These are phyloP conservation scores for Epichloe brachyelytri DNA, from an alignment of 2,329 filamentous ascomycete species.

Conservation along the genomic window DNA sequence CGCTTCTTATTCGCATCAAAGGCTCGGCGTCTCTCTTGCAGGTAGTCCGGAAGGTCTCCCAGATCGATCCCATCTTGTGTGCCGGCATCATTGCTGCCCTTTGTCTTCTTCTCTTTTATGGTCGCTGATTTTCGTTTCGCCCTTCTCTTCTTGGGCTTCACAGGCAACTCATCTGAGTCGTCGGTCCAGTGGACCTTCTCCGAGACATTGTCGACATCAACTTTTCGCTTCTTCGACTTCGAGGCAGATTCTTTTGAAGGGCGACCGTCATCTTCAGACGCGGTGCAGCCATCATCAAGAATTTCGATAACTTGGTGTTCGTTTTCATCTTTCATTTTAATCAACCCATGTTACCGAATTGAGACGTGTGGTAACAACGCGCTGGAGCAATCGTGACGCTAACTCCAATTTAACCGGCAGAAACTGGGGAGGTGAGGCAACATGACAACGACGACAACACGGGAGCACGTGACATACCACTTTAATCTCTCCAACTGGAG, in stretches of 20 bases:
- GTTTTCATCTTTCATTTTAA: constrained; percentile 4
- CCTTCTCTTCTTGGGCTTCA: constrained; percentile 31
- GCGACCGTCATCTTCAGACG: constrained; percentile 11
- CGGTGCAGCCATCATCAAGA: constrained; percentile 12
- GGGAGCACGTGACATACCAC: neutral
- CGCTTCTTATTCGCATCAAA: constrained; percentile 52
- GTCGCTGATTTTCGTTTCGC: constrained; percentile 17
- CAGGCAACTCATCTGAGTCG: constrained; percentile 48
- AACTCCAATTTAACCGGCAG: too few relatives aligned
- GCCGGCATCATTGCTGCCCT: constrained; percentile 18
- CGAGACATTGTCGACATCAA: constrained; percentile 18
- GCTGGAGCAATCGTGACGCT: neutral
- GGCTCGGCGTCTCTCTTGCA: constrained; percentile 51
- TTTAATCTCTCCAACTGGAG: neutral
- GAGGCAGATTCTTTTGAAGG: constrained; percentile 1
- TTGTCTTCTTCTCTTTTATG: constrained; percentile 12
- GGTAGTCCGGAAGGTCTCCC: constrained; percentile 57
- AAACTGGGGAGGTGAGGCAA: too few relatives aligned
- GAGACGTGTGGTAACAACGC: neutral
- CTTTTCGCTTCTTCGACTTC: constrained; percentile 24
- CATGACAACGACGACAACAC: neutral
- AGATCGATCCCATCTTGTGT: constrained; percentile 34
- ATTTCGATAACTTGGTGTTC: constrained; percentile 13
- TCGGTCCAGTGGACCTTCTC: constrained; percentile 43
- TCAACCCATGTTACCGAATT: neutral